Evolutionary conservation across 768 basidiomycete genomes (phyloP), one percentile per base, ranked within the genome.

Genomic region (Ramaria sp.): DNA sequence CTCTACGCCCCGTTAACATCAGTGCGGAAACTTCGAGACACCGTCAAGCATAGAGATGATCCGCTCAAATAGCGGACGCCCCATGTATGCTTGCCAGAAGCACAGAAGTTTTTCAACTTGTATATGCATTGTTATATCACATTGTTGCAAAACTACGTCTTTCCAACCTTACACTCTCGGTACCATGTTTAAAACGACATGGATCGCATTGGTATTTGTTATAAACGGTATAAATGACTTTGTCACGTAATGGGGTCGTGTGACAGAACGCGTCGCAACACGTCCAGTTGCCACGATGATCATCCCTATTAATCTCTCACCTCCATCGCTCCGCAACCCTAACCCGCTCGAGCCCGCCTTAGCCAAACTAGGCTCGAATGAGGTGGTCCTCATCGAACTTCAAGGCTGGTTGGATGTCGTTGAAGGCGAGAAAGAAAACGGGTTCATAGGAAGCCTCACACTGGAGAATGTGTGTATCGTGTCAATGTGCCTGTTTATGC

Each of bases 301-400:
- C 52, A 79, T 88, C 62, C 77, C 85, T 18, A 70, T 90, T 28
- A 70, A 81, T 50, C 54, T 64, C 41, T 22, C 48, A n/a, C 28
- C 27, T 32, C 28, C 30, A 13, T 13, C 28, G 4, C 30, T 20
- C 32, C 48, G 48, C 24, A 9, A 8, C 20, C 28, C 28, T 13
- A 22, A 7, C n/a, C 32, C 15, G 8, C 32, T 50, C 18, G 16
- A 32, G n/a, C 61, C 71, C 0, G 67, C 65, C n/a, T 72, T 95
- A 13, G 83, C 82, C 1, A 75, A 76, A 55, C 77, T 94, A 41
- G 89, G 88, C 15, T 75, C 86, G 58, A 82, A 84, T 41, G 88
- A 92, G 63, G 65, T 91, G 13, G 80, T 91, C 39, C 71, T 97
- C 4, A 77, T 97, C 51, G 93, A 97, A 62, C 73, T 96, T 4